phyloP scores from a whole-genome alignment of 352 stramenopile genomes.

The Pythium pyrilobum region DNA sequence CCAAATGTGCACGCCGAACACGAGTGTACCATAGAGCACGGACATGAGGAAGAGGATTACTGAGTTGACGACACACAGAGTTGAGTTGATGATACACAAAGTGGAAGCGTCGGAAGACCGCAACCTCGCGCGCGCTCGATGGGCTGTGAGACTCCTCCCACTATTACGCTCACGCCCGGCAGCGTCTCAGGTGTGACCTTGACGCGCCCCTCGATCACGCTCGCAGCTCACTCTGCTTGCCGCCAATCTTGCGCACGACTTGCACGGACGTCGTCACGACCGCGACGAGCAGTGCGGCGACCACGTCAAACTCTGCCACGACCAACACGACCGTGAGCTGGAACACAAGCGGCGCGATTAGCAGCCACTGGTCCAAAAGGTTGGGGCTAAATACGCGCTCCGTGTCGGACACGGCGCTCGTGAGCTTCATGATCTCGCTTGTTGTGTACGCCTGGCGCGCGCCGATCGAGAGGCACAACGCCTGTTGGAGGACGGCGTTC shows the following conservation, averaged over 20 bases:
- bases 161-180: constrained; percentile 59
- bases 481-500: constrained; percentile 58
- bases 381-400: constrained; percentile 53
- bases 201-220: constrained; percentile 45
- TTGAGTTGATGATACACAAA: constrained; percentile 25
- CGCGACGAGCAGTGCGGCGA: constrained; percentile 2
- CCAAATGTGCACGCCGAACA: constrained; percentile 27
- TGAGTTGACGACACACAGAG: too few relatives aligned
- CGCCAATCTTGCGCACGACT: background rate
- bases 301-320: constrained; percentile 30
- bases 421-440: constrained; percentile 46
- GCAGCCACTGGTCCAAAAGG: constrained; percentile 32
- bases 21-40: constrained; percentile 23
- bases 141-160: constrained; percentile 32
- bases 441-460: constrained; percentile 43
- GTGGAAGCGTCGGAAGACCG: constrained; percentile 20
- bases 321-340: constrained; percentile 37
- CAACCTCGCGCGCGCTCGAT: constrained; percentile 17
- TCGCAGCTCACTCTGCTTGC: constrained; percentile 2
- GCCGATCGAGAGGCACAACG: constrained; percentile 35
- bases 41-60: constrained; percentile 41
- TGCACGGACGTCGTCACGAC: background rate
- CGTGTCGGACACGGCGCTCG: constrained; percentile 43
- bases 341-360: constrained; percentile 44
- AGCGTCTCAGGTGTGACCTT: constrained; percentile 88